Base-by-base conservation (phyloP, 768 basidiomycete species). In the Rickenella mellea region DNA sequence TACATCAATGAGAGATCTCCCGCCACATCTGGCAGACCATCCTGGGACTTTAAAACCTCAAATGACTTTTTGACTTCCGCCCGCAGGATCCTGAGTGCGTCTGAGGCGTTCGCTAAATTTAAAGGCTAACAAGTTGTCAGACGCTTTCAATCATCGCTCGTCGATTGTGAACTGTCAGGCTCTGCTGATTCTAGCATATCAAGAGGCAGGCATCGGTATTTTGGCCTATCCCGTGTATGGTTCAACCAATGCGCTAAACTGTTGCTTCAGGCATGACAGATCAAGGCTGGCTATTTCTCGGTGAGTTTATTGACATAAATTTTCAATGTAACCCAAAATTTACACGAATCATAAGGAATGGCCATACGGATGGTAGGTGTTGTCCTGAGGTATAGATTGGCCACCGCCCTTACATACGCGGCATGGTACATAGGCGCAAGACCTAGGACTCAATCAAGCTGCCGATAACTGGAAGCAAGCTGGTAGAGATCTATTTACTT, bases 251-350 rank as follows among this genome's bases (percentile, higher is more conserved):
- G 22, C 28, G 35, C 26, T n/a, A n/a, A n/a, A n/a, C n/a, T 26
- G 15, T 31, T 22, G 26, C 7, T 29, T 25, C 47, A 70, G 69
- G 71, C 21, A 65, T 68, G 10, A 88, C 87, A 82, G 82, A 86
- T 46, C 80, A 85, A 55, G 85, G 83, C 1, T 93, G 90, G 90
- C 68, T 87, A 36, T 85, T 82, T 52, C 76, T 81, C 48, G 84
- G 84, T 80, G 43, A 33, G 52, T 44, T 29, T n/a, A 20, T 37
- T n/a, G n/a, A n/a, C n/a, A n/a, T n/a, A n/a, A n/a, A n/a, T n/a
- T n/a, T n/a, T n/a, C n/a, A n/a, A n/a, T n/a, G n/a, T n/a, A n/a
- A n/a, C n/a, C n/a, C n/a, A n/a, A n/a, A n/a, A n/a, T n/a, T n/a
- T n/a, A n/a, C n/a, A n/a, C n/a, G n/a, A n/a, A n/a, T n/a, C n/a